Percentiles rank a stretch among this genome's conserved stretches.
Evolutionary conservation across 176 grass and related monocot genomes (phyloP).

Genomic region (Zoysia pacifica): DNA sequence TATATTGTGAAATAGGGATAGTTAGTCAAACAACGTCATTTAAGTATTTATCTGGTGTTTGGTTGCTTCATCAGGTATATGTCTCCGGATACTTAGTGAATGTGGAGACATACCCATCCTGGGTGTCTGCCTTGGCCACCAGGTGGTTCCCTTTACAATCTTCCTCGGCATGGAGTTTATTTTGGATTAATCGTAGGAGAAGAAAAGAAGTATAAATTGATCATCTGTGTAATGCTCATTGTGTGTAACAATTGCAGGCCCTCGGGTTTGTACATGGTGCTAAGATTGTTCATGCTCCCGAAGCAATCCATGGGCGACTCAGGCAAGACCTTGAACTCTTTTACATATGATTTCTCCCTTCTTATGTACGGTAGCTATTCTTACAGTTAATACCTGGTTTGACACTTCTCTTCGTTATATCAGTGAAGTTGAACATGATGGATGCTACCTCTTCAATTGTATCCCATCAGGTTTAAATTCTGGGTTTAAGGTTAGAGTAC

Average conservation of each 20-base stretch:
- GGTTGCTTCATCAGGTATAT: conserved; percentile 56
- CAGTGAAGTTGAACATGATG: conserved; percentile 91
- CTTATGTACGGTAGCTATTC: background rate
- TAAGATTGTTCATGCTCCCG: conserved; percentile 75
- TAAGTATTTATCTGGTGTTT: background rate
- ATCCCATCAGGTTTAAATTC: conserved; percentile 88
- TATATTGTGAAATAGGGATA: background rate
- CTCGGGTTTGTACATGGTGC: conserved; percentile 91
- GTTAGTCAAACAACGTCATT: background rate
- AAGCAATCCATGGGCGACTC: conserved; percentile 87
- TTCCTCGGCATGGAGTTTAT: conserved; percentile 16
- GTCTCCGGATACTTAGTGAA: conserved; percentile 72
- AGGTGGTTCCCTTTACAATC: conserved; percentile 55
- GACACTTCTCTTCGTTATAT: conserved; percentile 12
- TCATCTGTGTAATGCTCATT: background rate
- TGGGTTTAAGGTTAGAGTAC: conserved; percentile 82
- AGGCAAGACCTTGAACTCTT: conserved; percentile 50
- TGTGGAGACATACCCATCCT: conserved; percentile 88
- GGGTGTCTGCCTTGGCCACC: conserved; percentile 96
- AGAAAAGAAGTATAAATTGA: background rate
- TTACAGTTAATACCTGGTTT: background rate
- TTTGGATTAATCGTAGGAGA: conserved; percentile 10
- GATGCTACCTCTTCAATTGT: conserved; percentile 61
- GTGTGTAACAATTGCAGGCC: conserved; percentile 53
- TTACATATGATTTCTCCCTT: background rate